Evolutionary conservation across 1,284 basidiomycete genomes (phyloP).

Genomic region (Ustilago curta): DNA sequence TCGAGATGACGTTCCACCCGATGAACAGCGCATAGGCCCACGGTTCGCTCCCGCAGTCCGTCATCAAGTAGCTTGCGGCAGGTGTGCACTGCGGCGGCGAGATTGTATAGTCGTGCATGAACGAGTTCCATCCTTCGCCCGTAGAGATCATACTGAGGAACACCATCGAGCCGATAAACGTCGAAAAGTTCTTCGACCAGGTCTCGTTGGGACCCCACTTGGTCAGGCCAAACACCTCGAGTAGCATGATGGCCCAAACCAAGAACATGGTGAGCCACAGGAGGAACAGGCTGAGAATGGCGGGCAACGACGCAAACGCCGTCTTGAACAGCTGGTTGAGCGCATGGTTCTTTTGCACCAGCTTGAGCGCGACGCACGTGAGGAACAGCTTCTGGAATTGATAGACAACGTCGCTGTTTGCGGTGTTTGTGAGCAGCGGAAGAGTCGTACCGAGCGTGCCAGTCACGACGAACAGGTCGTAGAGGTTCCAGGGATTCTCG

Average conservation of each 20-base stretch:
- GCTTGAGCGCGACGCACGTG: slow-evolving; percentile 91
- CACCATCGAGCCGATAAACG: slow-evolving; percentile 82
- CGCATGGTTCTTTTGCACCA: slow-evolving; percentile 88
- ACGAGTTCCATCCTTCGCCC: slow-evolving; percentile 70
- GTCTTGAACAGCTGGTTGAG: slow-evolving; percentile 98
- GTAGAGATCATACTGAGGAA: slow-evolving; percentile 78
- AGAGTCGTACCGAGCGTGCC: slow-evolving; percentile 89
- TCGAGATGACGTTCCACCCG: slow-evolving; percentile 94
- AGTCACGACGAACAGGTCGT: slow-evolving; percentile 84
- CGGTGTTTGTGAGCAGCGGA: slow-evolving; percentile 68
- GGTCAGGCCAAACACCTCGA: slow-evolving; percentile 93
- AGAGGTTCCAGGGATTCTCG: slow-evolving; percentile 86
- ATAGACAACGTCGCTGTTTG: slow-evolving; percentile 60
- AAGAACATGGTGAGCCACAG: slow-evolving; percentile 93
- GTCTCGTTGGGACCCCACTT: slow-evolving; percentile 82
- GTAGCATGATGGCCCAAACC: slow-evolving; percentile 88
- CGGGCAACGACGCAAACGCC: slow-evolving; percentile 86
- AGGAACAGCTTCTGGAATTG: slow-evolving; percentile 95
- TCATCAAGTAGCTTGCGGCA: slow-evolving; percentile 75
- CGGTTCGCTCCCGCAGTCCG: slow-evolving; percentile 87
- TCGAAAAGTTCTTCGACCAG: slow-evolving; percentile 82
- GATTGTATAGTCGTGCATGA: slow-evolving; percentile 71
- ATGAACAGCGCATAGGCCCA: slow-evolving; percentile 94
- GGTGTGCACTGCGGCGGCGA: slow-evolving; percentile 84
- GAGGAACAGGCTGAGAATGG: slow-evolving; percentile 85